Evolutionary conservation across 208 protist genomes (phyloP), one percentile per base, ranked within the genome.

Genomic region (Wallacemonas collosoma): DNA sequence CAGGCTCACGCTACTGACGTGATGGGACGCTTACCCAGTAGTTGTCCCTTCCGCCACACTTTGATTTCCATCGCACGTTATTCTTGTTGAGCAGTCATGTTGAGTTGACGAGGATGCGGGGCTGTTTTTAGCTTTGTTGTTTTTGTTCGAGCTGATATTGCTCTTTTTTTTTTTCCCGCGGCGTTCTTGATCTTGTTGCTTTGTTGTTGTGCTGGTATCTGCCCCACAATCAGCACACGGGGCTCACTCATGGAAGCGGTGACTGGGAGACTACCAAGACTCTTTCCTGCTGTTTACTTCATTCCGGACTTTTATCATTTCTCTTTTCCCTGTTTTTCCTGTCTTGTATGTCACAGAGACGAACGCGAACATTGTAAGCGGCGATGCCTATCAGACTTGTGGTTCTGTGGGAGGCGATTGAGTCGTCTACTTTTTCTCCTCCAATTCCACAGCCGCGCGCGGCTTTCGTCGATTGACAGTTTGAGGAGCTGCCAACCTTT

Each of bases 121-220:
- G 26, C 26, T 26, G 26, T 26, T 26, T 26, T 55, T 64, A 56
- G 50, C 12, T 45, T n/a, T 55, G 9, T 68, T 75, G n/a, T 65
- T 61, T 17, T 75, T 61, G 11, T 54, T 7, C 3, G 11, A 44
- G 4, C 66, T 17, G 66, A 26, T 75, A n/a, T 60, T 62, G 3
- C 44, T 75, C 45, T 75, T 36, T 57, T 54, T 75, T 75, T 75
- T 50, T 54, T 47, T 69, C 9, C 55, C 64, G 35, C 45, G 56
- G 5, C 15, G 9, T 72, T 68, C 54, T 68, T 68, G 41, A 2
- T 66, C 66, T 17, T 12, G 41, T 55, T 72, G 17, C 48, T 41
- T 39, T 68, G 11, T 65, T 64, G 35, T 56, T 64, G 12, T 72
- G 11, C n/a, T 64, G 14, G n/a, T 72, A 1, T 72, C 40, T 51